Evolutionary conservation across 768 basidiomycete genomes (phyloP), one percentile per base, ranked within the genome.

Genomic region (Leccinum rimulosum): DNA sequence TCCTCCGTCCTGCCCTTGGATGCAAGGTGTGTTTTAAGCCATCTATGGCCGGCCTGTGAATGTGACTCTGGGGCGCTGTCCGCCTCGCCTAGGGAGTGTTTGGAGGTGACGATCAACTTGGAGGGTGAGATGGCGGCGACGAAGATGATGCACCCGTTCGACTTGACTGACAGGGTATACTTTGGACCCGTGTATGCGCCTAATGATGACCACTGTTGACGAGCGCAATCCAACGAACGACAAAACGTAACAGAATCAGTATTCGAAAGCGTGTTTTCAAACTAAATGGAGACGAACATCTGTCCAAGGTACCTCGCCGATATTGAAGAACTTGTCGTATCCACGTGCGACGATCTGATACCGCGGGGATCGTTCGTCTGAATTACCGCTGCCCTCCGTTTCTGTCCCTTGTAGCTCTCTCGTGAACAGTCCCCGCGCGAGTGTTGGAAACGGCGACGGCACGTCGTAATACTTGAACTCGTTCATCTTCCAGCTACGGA

Each of bases 261-360:
- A 25, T 25, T 27, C 19, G 5, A 45, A 45, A 45, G 11, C 40
- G n/a, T 19, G 40, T 25, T 14, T 25, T 6, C 22, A n/a, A 51
- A 7, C 22, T n/a, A 25, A 54, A 5, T 4, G 31, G 9, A 22
- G 9, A 77, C 91, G 65, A 69, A 96, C 96, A 57, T 86, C 86
- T 1, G 89, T 95, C 94, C 95, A 98, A 3, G 89, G 91, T 5
- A 98, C 93, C 72, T 99, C 97, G 4, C 88, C 92, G 31, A 97
- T 92, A 70, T 97, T 98, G 80, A 98, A 98, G 75, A 99, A 98
- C 77, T 99, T 99, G 78, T 98, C 97, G 70, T 99, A 98, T 0
- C 96, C 97, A 50, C 97, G 78, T 0, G 83, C 89, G 1, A 97
- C 86, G 57, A 99, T 95, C 57, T 86, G 76, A 60, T 79, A 73